These are phyloP conservation scores for Penicillium rolfsii DNA, from an alignment of 2,329 filamentous ascomycete species.

Conservation along the genomic window DNA sequence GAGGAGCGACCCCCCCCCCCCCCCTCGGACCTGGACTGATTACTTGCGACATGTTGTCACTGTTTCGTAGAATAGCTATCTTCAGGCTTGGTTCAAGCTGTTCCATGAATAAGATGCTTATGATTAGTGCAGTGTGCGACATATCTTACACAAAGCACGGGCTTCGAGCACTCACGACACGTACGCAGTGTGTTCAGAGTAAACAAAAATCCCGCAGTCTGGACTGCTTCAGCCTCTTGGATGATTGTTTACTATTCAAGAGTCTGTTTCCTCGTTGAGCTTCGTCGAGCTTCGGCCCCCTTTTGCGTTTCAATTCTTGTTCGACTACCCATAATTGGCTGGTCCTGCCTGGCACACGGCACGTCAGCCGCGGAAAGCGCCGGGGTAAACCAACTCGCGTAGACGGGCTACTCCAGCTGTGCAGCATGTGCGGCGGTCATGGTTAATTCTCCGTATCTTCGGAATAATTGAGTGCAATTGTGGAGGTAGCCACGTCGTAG, in stretches of 20 bases:
- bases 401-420: background rate
- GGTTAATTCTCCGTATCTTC: background rate
- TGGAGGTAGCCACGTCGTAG: background rate
- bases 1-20: background rate
- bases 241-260: too few relatives aligned
- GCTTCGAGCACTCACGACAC: background rate
- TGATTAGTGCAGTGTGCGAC: background rate
- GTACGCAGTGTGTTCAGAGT: background rate
- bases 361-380: conserved; percentile 33
- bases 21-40: background rate
- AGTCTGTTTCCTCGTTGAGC: background rate
- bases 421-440: background rate
- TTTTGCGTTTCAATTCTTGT: conserved; percentile 4
- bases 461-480: background rate
- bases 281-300: background rate
- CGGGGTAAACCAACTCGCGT: conserved; percentile 12
- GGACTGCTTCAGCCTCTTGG: background rate
- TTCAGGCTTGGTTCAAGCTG: background rate
- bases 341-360: conserved; percentile 8
- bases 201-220: background rate
- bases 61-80: too few relatives aligned
- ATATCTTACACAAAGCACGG: background rate
- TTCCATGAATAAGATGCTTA: background rate
- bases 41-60: background rate
- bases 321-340: conserved; percentile 1